Evolutionary conservation across 2,329 filamentous ascomycete genomes (phyloP), one percentile per base, ranked within the genome.

Genomic region (Rhynchosporium secalis): DNA sequence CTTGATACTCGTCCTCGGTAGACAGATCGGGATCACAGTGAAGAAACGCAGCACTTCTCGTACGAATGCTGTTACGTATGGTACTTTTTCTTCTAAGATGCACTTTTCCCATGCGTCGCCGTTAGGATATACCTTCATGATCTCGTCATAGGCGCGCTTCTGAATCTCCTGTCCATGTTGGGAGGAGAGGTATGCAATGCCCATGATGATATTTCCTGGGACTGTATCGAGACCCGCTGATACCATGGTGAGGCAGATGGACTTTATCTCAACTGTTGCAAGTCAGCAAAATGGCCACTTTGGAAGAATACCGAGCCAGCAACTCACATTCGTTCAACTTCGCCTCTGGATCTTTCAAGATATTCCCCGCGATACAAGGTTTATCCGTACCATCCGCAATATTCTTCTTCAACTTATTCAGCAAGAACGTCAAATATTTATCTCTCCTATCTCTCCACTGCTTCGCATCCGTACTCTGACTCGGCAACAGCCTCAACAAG

Each of bases 221-320:
- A 95, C 87, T 0, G 91, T 95, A 72, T 95, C 91, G 15, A 94
- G 83, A 20, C 91, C 91, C 0, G 89, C 91, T 1, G 87, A 90
- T 0, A 94, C 88, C 84, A 94, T 92, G 29, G 89, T 92, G 29
- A 95, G 76, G 72, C 90, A 91, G 68, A 95, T 91, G 2, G 88
- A 90, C 75, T 89, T 91, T 56, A 93, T 81, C 74, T 93, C 91
- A 12, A 84, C 88, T 89, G 59, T 5, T 3, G 64, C 74, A 72
- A 3, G 72, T 79, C 45, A 82, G 63, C 33, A 36, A 36, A 36
- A 36, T 77, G 71, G 54, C 75, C 66, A 43, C 75, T 75, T 4
- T 36, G 13, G 36, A 3, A 36, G 9, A 55, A 4, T 29, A 8
- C 76, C 76, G 12, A 28, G 29, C 26, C 26, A 10, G 4, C 13